Base-by-base conservation (phyloP, 2,329 filamentous ascomycete genomes). In the Aspergillus oerlinghausenensis region DNA sequence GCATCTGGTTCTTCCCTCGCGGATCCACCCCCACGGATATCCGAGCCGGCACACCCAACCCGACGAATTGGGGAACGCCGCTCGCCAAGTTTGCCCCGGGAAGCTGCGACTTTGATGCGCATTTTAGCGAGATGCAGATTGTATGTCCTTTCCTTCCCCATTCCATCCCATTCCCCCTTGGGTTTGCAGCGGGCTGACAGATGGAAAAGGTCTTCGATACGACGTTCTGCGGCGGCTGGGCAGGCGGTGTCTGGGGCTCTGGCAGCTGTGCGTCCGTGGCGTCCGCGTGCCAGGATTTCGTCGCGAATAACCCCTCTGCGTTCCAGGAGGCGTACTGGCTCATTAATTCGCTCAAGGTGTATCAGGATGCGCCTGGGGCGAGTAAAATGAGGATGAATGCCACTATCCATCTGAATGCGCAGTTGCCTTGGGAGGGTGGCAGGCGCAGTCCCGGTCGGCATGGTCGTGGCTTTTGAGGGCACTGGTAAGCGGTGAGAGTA, bases 171-270 rank as follows among this genome's bases (percentile, higher is more conserved):
- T 28, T 28, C 21, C 21, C 21, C 21, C 21, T 23, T 17, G 4
- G 8, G 42, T 19, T 11, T n/a, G 23, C 23, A 8, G 29, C 47
- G 25, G 50, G 42, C 50, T 63, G 50, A 58, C 3, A 4, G 10
- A 4, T 5, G 3, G 28, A 52, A 14, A 51, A 75, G 73, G 67
- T 76, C 52, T 75, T 88, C 40, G 95, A 89, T 75, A 94, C 87
- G 0, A 89, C 88, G 5, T 90, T 96, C 72, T 97, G 92, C 73
- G 92, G 92, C 21, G 84, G 88, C 68, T 96, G 92, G 92, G 92
- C 92, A 7, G 90, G 90, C 25, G 70, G 77, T 45, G 84, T 86
- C 35, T 96, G 88, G 87, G 66, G 68, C 50, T 67, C 71, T 32
- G 80, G 86, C 58, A 80, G 82, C 47, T 92, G 89, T 72, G 75